Conservation (phyloP, 441 rosid genomes). For the Erysimum pusillum region DNA sequence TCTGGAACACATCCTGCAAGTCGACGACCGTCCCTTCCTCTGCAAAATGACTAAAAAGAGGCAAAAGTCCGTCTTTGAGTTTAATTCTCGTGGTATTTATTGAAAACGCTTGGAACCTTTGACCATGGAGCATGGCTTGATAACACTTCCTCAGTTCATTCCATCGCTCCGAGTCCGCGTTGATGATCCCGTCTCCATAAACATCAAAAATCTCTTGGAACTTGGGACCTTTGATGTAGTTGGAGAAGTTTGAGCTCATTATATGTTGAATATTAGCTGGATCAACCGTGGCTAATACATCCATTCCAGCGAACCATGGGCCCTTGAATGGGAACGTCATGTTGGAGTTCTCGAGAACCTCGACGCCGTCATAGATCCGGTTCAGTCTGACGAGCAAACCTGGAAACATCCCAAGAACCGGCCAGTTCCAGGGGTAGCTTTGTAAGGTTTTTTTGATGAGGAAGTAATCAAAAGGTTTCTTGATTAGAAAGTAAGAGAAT, state of each 20-base stretch:
- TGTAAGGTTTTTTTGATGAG: neutral
- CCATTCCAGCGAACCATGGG: slow-evolving; percentile 41
- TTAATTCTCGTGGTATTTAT: slow-evolving; percentile 38
- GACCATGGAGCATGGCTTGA: slow-evolving; percentile 36
- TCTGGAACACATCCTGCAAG: slow-evolving; percentile 58
- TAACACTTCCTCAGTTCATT: slow-evolving; percentile 47
- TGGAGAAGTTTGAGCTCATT: slow-evolving; percentile 48
- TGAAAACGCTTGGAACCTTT: slow-evolving; percentile 43
- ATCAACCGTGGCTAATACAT: slow-evolving; percentile 36
- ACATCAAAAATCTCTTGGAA: slow-evolving; percentile 54
- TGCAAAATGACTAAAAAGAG: slow-evolving; percentile 43
- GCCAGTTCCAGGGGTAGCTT: slow-evolving; percentile 49
- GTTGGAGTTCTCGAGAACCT: slow-evolving; percentile 26
- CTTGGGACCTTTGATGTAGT: slow-evolving; percentile 57
- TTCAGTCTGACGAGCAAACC: slow-evolving; percentile 18
- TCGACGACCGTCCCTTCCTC: slow-evolving; percentile 40
- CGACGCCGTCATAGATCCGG: slow-evolving; percentile 42
- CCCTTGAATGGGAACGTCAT: slow-evolving; percentile 47
- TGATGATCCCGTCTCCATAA: slow-evolving; percentile 60
- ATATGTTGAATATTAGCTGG: slow-evolving; percentile 52
- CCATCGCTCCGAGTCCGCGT: slow-evolving; percentile 51
- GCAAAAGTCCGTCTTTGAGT: slow-evolving; percentile 47
- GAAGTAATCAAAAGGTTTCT: neutral
- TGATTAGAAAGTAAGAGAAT: neutral
- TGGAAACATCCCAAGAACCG: slow-evolving; percentile 54